phyloP scores from a whole-genome alignment of 2,329 filamentous ascomycete species.

The Talaromyces sp. region DNA sequence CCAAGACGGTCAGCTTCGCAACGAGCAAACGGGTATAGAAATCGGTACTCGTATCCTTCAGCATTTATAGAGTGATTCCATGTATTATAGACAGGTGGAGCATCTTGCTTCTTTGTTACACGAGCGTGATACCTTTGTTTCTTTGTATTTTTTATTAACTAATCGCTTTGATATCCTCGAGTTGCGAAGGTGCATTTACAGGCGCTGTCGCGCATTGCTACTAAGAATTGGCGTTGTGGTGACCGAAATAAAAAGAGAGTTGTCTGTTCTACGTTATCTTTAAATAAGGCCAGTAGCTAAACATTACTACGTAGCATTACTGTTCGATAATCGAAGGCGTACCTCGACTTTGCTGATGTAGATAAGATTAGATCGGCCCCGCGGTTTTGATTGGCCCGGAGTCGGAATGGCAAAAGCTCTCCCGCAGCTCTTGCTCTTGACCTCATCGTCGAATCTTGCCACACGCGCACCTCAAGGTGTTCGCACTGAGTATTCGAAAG shows the following conservation, averaged over 20 bases:
- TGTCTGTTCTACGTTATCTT: no score
- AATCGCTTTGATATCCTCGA: background rate
- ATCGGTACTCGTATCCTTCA: conserved; percentile 10
- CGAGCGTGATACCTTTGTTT: background rate
- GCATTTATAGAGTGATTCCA: background rate
- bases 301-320: background rate
- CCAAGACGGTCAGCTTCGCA: conserved; percentile 4
- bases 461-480: background rate
- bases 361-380: conserved; percentile 10
- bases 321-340: background rate
- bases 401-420: background rate
- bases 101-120: background rate
- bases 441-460: background rate
- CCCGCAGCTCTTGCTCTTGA: conserved; percentile 7
- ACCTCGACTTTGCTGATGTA: background rate
- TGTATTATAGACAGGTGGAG: background rate
- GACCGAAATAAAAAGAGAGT: background rate
- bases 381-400: background rate
- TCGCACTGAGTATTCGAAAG: background rate
- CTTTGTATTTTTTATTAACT: background rate
- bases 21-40: conserved; percentile 6
- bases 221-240: background rate
- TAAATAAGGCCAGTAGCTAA: background rate
- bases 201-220: background rate
- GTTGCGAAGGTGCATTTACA: background rate